Conservation (phyloP, 2,329 filamentous ascomycete genomes). For the Fusarium nelsonii region DNA sequence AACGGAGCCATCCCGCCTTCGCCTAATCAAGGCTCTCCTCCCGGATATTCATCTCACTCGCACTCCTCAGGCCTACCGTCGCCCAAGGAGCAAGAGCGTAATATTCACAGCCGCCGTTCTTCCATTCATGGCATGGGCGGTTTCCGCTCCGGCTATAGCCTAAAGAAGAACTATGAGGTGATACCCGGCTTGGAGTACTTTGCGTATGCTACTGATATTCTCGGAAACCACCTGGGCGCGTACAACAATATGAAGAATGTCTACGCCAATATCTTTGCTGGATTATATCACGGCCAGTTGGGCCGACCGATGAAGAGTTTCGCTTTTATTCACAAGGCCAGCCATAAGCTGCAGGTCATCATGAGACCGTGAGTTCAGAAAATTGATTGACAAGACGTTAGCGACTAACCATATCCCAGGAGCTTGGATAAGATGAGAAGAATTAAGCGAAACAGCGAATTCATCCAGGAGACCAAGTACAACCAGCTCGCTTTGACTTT, state of each 20-base stretch:
- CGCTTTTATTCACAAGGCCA: constrained; percentile 68
- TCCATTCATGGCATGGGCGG: constrained; percentile 61
- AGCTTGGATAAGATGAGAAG: constrained; percentile 63
- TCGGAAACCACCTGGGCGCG: constrained; percentile 83
- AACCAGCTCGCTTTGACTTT: constrained; percentile 82
- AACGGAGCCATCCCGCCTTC: constrained; percentile 65
- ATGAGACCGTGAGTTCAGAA: constrained; percentile 79
- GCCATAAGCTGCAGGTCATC: constrained; percentile 75
- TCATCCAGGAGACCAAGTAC: constrained; percentile 59
- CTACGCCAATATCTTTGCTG: constrained; percentile 85
- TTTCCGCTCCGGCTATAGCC: constrained; percentile 47
- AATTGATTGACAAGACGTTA: no score
- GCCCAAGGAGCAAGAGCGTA: constrained; percentile 64
- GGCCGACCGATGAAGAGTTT: constrained; percentile 89
- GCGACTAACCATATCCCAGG: no score
- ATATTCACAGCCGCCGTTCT: constrained; percentile 61
- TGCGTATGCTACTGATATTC: constrained; percentile 84
- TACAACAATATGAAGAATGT: constrained; percentile 86
- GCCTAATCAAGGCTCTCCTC: constrained; percentile 68
- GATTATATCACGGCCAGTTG: constrained; percentile 89
- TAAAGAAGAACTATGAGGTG: constrained; percentile 78
- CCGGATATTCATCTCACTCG: constrained; percentile 58
- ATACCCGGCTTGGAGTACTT: constrained; percentile 94
- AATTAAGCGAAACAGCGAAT: constrained; percentile 53
- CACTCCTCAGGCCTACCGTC: constrained; percentile 65